Percentiles rank a stretch among this genome's conserved stretches.
Evolutionary conservation across 345 rosid genomes (phyloP).

Genomic region (Lepidium sativum): DNA sequence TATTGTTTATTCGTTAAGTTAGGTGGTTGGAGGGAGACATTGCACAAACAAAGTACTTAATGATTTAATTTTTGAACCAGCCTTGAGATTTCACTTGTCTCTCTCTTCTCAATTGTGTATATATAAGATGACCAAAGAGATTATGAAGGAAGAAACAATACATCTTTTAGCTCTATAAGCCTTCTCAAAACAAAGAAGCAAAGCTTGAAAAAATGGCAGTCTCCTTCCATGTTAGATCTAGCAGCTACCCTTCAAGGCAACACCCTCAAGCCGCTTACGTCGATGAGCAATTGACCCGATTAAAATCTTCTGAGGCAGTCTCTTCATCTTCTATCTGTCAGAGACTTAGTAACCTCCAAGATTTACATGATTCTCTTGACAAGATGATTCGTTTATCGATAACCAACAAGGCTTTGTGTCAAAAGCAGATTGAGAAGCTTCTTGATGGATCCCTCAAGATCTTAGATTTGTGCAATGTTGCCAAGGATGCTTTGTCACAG

Average conservation of each 20-base stretch:
- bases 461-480: constrained; percentile 28
- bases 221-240: constrained; percentile 37
- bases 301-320: constrained; percentile 21
- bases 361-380: constrained; percentile 25
- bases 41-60: not conserved
- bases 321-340: constrained; percentile 19
- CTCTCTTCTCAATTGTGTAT: not conserved
- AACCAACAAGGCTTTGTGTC: constrained; percentile 17
- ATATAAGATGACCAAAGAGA: not conserved
- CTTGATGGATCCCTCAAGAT: constrained; percentile 31
- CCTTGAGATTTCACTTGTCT: constrained; percentile 20
- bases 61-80: not conserved
- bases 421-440: constrained; percentile 25
- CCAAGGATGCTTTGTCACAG: constrained; percentile 25
- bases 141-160: not conserved
- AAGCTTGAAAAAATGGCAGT: constrained; percentile 24
- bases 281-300: constrained; percentile 23
- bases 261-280: constrained; percentile 33
- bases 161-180: constrained; percentile 1
- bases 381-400: constrained; percentile 20
- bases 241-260: constrained; percentile 37
- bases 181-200: not conserved
- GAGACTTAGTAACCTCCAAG: constrained; percentile 25
- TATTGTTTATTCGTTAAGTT: not conserved
- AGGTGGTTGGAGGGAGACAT: constrained; percentile 19